These are phyloP conservation scores for Russula earlei DNA, from an alignment of 768 basidiomycete species.

Conservation along the genomic window DNA sequence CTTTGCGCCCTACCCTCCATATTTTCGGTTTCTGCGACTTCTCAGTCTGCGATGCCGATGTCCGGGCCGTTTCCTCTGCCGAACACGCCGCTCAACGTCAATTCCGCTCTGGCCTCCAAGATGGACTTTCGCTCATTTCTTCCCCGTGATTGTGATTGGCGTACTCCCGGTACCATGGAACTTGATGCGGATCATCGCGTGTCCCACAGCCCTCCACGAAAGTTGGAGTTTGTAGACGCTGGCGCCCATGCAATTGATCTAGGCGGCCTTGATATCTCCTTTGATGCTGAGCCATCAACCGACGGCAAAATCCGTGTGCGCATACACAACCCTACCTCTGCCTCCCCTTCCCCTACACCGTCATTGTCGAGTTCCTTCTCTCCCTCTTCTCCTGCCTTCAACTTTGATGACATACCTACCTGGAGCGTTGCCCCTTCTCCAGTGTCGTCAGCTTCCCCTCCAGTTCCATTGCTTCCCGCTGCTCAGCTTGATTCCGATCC, in stretches of 20 bases:
- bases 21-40: conserved; percentile 52
- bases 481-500: conserved; percentile 35
- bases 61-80: conserved; percentile 48
- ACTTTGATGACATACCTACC: conserved; percentile 15
- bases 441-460: conserved; percentile 15
- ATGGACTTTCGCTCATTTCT: conserved; percentile 27
- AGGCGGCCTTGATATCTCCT: conserved; percentile 59
- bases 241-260: conserved; percentile 41
- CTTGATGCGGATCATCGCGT: conserved; percentile 35
- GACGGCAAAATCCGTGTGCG: conserved; percentile 67
- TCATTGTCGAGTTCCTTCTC: conserved; percentile 34
- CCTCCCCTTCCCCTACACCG: conserved; percentile 32
- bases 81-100: conserved; percentile 23
- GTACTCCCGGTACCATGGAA: conserved; percentile 35
- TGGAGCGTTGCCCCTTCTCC: conserved; percentile 20
- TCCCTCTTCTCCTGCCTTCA: conserved; percentile 23
- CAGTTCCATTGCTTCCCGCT: conserved; percentile 32
- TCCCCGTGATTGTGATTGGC: conserved; percentile 26
- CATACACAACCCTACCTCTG: conserved; percentile 42
- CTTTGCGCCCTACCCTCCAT: conserved; percentile 70
- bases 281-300: conserved; percentile 53
- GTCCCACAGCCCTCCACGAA: conserved; percentile 30
- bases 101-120: conserved; percentile 24
- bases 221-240: conserved; percentile 50
- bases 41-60: conserved; percentile 37